These are phyloP conservation scores for Psilocybe azurescens DNA, from an alignment of 768 basidiomycete species.

Conservation along the genomic window DNA sequence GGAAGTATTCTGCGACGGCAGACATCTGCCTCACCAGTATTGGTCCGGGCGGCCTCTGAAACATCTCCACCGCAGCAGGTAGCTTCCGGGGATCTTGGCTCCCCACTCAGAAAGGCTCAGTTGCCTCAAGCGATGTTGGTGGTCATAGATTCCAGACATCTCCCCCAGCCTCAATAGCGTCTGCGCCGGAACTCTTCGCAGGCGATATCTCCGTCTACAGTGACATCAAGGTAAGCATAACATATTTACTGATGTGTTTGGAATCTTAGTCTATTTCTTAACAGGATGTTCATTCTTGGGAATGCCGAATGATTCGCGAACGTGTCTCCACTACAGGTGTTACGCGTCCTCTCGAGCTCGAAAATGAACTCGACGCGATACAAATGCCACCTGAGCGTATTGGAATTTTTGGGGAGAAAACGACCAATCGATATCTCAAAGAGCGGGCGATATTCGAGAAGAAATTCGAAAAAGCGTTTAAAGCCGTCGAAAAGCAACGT, in stretches of 20 bases:
- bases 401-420: constrained; percentile 77
- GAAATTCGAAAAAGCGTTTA: constrained; percentile 64
- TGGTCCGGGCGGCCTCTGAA: neutral
- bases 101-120: constrained; percentile 9
- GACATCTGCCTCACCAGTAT: neutral
- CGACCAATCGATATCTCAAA: constrained; percentile 77
- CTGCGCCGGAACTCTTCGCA: constrained; percentile 44
- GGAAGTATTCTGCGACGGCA: constrained; percentile 18
- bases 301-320: constrained; percentile 86
- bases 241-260: neutral
- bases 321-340: constrained; percentile 83
- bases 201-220: constrained; percentile 68
- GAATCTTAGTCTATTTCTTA: neutral
- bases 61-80: neutral
- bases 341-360: constrained; percentile 82
- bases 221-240: constrained; percentile 45
- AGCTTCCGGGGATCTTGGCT: neutral
- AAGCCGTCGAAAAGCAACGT: constrained; percentile 70
- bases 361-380: constrained; percentile 68
- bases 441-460: constrained; percentile 64
- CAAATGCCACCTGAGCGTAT: constrained; percentile 67
- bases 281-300: constrained; percentile 43
- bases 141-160: constrained; percentile 36
- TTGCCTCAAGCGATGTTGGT: constrained; percentile 36
- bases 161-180: constrained; percentile 15